Conservation (phyloP, 1,284 basidiomycete genomes). For the Laetiporus sulphureus region DNA sequence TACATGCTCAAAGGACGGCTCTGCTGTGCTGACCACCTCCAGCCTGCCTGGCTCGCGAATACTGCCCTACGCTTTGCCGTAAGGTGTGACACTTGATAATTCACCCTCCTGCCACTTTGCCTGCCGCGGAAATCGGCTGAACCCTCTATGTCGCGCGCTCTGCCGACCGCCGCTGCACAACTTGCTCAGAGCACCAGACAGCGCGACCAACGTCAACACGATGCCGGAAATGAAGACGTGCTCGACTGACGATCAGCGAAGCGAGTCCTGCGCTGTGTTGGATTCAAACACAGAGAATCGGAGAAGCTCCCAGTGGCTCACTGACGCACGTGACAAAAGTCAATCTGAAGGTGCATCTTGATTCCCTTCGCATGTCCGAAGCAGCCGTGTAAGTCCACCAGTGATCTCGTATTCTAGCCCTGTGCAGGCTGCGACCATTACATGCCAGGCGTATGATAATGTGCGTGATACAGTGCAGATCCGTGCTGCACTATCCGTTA, state of each 20-base stretch:
- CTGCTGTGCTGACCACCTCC: neutral
- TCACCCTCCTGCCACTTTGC: conserved; percentile 7
- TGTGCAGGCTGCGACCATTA: neutral
- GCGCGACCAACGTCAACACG: neutral
- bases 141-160: too few relatives aligned
- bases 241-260: neutral
- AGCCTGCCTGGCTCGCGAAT: conserved; percentile 1
- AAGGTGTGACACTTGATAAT: conserved; percentile 5
- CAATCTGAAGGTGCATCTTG: too few relatives aligned
- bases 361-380: too few relatives aligned
- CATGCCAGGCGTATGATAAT: too few relatives aligned
- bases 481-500: neutral
- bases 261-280: neutral
- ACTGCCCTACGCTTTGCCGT: conserved; percentile 2
- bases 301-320: conserved; percentile 14
- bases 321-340: conserved; percentile 4
- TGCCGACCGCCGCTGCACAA: too few relatives aligned
- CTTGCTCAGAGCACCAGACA: neutral
- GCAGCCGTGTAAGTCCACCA: too few relatives aligned
- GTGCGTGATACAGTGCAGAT: too few relatives aligned
- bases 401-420: too few relatives aligned
- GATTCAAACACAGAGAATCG: conserved; percentile 17
- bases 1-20: conserved; percentile 2
- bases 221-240: neutral
- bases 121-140: conserved; percentile 5